Base-by-base conservation (phyloP, 805 yeast genomes). In the Candida endomychidarum region DNA sequence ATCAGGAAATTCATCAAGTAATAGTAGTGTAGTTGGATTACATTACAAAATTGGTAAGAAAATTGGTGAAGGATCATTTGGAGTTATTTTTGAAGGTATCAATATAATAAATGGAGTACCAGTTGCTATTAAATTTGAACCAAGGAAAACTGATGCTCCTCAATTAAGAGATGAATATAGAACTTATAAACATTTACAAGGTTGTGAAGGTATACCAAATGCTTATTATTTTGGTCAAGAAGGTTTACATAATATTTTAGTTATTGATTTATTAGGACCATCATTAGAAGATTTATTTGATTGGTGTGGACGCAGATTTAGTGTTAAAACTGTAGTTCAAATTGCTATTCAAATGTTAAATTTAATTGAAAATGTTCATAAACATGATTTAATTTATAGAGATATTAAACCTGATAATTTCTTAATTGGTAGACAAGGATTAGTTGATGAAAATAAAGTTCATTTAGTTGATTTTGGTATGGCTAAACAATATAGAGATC, bases 191-290 rank as follows among this genome's bases (percentile, higher is more conserved):
- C 84, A 87, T 41, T 72, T 93, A 37, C 79, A 80, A 42, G 96
- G 95, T 14, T 76, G 83, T 37, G 74, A 71, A 31, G 98, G 98
- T 34, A 83, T 93, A 38, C 99, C 99, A 38, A 81, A 83, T 54
- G 98, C 96, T n/a, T 93, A 93, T 67, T 93, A 89, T 61, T 91
- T 91, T 62, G 99, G 99, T 44, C 98, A 93, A 60, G 99, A 93
- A 66, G 98, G 99, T 22, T 78, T 93, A 45, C 98, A 93, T 70
- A 90, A 91, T 62, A 89, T 93, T 38, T 71, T 93, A 48, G 96
- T 93, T 26, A 93, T 93, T 53, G 99, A 93, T 60, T 74, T 93
- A 32, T 74, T 93, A 54, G 99, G 99, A 9, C 99, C 99, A 8
- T 85, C 96, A 1, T 72, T 93, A 48, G 99, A 93, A 61, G 99